phyloP scores from a whole-genome alignment of 1,139 yeast species.

The Chernovozyma aurita region DNA sequence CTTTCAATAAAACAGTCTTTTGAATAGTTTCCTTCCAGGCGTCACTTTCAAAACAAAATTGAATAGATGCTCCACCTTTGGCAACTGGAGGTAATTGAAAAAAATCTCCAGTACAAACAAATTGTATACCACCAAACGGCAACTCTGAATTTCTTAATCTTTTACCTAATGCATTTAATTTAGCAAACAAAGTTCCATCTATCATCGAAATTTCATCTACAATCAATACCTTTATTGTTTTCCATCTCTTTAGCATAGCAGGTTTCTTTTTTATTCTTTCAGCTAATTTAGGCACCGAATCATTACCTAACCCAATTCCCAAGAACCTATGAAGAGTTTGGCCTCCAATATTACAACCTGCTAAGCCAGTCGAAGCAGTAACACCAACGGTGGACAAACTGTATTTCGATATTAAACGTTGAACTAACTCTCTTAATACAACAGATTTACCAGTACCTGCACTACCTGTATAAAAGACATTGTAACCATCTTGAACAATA shows the following conservation, averaged over 20 bases:
- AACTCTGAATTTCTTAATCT: conserved; percentile 34
- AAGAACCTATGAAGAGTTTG: conserved; percentile 74
- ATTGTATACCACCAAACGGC: conserved; percentile 82
- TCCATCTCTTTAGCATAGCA: conserved; percentile 52
- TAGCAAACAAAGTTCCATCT: conserved; percentile 62
- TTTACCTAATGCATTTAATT: conserved; percentile 60
- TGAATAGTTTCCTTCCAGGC: conserved; percentile 54
- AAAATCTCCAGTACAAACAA: conserved; percentile 78
- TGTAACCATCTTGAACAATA: conserved; percentile 51
- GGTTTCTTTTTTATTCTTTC: conserved; percentile 44
- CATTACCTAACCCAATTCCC: conserved; percentile 72
- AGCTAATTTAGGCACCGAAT: conserved; percentile 38
- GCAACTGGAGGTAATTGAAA: conserved; percentile 83
- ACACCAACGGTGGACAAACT: conserved; percentile 60
- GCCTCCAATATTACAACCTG: conserved; percentile 86
- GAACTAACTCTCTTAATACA: conserved; percentile 57
- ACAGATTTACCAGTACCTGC: conserved; percentile 89
- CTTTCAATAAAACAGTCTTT: conserved; percentile 53
- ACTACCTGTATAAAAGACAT: conserved; percentile 71
- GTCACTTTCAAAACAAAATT: conserved; percentile 55
- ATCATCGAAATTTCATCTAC: conserved; percentile 86
- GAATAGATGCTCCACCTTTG: conserved; percentile 26
- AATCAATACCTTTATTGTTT: conserved; percentile 54
- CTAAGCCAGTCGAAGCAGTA: conserved; percentile 90
- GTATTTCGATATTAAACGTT: conserved; percentile 28